These are phyloP conservation scores for Kandelia obovata DNA, from an alignment of 345 rosid species.

Conservation along the genomic window DNA sequence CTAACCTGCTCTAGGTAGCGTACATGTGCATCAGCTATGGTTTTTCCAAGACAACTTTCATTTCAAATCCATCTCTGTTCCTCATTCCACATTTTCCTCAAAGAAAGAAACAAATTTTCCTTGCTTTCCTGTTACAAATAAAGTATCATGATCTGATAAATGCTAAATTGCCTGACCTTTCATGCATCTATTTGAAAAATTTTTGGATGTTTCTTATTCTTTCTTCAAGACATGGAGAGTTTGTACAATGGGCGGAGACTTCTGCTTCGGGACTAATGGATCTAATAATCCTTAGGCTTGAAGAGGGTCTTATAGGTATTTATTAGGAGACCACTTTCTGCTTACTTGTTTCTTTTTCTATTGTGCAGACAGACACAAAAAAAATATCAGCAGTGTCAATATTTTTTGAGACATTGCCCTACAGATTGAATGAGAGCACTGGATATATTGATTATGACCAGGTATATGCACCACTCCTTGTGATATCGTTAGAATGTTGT, in stretches of 20 bases:
- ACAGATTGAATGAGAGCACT: conserved; percentile 88
- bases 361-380: conserved; percentile 92
- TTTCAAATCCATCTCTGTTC: background rate
- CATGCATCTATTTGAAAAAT: background rate
- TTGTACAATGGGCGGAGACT: too few relatives aligned
- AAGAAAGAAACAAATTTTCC: background rate
- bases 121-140: background rate
- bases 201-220: too few relatives aligned
- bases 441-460: conserved; percentile 96
- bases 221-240: too few relatives aligned
- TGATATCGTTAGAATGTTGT: too few relatives aligned
- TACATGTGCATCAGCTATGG: background rate
- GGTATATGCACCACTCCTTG: conserved; percentile 36
- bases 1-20: background rate
- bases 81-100: background rate
- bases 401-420: conserved; percentile 99
- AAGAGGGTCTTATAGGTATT: background rate
- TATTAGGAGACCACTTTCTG: background rate
- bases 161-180: background rate
- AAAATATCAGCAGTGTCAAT: conserved; percentile 97
- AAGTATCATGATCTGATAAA: background rate
- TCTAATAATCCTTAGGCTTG: background rate
- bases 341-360: conserved; percentile 17
- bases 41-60: background rate
- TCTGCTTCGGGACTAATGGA: too few relatives aligned